A percentile compares a stretch with the other conserved stretches of the same genome.
phyloP scores from a whole-genome alignment of 768 basidiomycete genomes.

The Polyporus arcularius region DNA sequence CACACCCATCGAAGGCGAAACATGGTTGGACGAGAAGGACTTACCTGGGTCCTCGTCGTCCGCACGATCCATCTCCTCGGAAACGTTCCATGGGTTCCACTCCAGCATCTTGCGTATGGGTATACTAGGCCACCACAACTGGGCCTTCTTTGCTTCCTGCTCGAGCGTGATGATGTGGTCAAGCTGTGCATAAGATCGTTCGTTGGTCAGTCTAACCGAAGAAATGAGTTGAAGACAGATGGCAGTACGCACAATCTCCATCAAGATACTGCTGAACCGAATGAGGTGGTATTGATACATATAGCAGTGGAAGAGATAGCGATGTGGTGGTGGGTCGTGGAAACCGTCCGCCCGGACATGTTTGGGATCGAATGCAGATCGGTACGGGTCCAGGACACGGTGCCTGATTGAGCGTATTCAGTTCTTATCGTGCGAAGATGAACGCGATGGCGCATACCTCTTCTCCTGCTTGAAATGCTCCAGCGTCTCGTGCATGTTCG shows the following conservation, averaged over 20 bases:
- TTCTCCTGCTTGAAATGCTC: conserved; percentile 50
- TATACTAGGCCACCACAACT: conserved; percentile 60
- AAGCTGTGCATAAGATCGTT: conserved; percentile 41
- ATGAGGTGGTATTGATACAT: conserved; percentile 64
- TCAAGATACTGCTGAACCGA: conserved; percentile 35
- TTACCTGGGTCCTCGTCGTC: conserved; percentile 73
- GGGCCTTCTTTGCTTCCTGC: conserved; percentile 38
- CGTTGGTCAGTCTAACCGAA: not conserved
- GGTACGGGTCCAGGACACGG: conserved; percentile 63
- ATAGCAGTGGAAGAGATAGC: conserved; percentile 73
- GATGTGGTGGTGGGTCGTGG: conserved; percentile 58
- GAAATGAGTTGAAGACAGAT: not conserved
- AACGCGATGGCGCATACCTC: conserved; percentile 40
- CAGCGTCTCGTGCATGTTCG: conserved; percentile 38
- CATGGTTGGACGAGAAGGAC: not conserved
- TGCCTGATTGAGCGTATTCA: conserved; percentile 32
- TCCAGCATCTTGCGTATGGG: conserved; percentile 30
- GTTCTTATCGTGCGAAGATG: not conserved
- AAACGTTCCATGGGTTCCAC: conserved; percentile 46
- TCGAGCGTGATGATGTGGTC: conserved; percentile 60
- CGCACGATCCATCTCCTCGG: conserved; percentile 42
- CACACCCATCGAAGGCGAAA: not conserved
- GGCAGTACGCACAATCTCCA: conserved; percentile 36
- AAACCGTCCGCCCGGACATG: conserved; percentile 31
- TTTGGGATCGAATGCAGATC: conserved; percentile 45